phyloP scores from a whole-genome alignment of 139 green algal species.

The Spirogloea muscicola region DNA sequence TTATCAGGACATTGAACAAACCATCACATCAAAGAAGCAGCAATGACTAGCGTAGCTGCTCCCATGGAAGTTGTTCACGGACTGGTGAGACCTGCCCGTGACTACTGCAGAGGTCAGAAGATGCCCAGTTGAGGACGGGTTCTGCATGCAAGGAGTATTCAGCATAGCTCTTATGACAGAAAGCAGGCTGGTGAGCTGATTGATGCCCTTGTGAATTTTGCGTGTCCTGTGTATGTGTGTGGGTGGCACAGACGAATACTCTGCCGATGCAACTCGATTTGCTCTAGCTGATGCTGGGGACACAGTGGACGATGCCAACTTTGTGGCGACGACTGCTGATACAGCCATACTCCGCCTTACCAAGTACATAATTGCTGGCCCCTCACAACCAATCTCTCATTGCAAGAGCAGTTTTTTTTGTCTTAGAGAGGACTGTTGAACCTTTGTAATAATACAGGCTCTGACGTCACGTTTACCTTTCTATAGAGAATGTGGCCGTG shows the following conservation, averaged over 20 bases:
- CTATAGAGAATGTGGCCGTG: neutral
- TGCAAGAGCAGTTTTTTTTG: neutral
- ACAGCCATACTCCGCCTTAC: slow-evolving; percentile 88
- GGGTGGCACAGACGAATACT: slow-evolving; percentile 78
- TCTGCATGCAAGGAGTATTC: no score
- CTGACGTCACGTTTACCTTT: neutral
- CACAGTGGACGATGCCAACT: slow-evolving; percentile 97
- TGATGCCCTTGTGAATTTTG: no score
- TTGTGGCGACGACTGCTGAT: slow-evolving; percentile 87
- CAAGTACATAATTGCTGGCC: slow-evolving; percentile 35
- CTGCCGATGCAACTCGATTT: slow-evolving; percentile 87
- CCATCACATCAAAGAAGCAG: neutral
- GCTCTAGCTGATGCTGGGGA: slow-evolving; percentile 94
- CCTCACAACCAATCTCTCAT: neutral
- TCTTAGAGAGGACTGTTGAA: neutral
- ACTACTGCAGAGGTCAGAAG: no score
- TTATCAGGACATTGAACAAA: no score
- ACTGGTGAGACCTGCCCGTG: no score
- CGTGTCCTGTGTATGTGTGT: no score
- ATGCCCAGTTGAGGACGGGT: no score
- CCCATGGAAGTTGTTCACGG: no score
- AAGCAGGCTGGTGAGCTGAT: no score
- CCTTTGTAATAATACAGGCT: neutral
- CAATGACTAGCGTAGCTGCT: no score
- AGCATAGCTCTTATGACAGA: no score